These are phyloP conservation scores for Mucor sp. DNA, from an alignment of 371 early-diverging fungal genomes.

Conservation along the genomic window DNA sequence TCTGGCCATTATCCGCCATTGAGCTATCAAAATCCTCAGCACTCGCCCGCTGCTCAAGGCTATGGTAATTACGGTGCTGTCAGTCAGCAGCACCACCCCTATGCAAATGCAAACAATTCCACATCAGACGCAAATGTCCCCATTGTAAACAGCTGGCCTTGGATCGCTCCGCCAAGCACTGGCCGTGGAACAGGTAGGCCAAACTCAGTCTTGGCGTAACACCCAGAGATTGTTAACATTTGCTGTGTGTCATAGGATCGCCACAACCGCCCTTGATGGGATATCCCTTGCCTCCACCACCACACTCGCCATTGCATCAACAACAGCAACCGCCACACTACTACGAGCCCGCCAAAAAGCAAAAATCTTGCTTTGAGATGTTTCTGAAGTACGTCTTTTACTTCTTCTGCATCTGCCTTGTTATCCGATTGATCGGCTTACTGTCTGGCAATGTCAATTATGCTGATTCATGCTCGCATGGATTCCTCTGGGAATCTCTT, in stretches of 20 bases:
- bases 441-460: background rate
- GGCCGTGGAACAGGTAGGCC: background rate
- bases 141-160: background rate
- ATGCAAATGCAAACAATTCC: background rate
- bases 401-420: background rate
- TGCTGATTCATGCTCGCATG: background rate
- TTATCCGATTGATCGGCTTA: background rate
- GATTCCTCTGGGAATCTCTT: background rate
- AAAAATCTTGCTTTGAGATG: background rate
- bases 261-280: background rate
- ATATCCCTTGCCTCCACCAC: background rate
- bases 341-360: background rate
- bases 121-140: background rate
- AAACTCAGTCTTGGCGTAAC: conserved; percentile 4
- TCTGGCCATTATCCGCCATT: background rate
- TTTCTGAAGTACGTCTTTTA: background rate
- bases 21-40: background rate
- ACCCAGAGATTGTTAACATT: conserved; percentile 1
- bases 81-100: background rate
- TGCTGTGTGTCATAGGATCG: background rate
- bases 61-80: background rate
- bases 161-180: conserved; percentile 4
- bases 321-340: background rate
- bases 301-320: background rate
- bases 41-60: background rate